Evolutionary conservation across 2,329 filamentous ascomycete genomes (phyloP).

Genomic region (Capronia epimyces): DNA sequence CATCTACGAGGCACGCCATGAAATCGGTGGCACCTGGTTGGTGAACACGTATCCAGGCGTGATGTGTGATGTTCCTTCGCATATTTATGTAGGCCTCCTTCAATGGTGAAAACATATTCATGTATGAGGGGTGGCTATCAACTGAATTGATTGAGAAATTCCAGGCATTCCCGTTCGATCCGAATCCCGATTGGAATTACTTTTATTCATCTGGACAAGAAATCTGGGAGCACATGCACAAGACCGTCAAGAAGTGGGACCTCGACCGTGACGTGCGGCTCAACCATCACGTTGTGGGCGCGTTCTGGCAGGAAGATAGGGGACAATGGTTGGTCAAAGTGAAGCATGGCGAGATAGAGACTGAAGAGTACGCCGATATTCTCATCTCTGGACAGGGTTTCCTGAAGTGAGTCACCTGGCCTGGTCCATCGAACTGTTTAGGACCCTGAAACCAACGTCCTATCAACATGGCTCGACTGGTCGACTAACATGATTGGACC

Average conservation of each 20-base stretch:
- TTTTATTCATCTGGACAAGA: conserved; percentile 40
- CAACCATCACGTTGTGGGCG: conserved; percentile 35
- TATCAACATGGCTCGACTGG: no score
- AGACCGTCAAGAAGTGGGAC: conserved; percentile 38
- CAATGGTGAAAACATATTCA: no score
- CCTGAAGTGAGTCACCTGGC: conserved; percentile 21
- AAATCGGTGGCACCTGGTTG: conserved; percentile 41
- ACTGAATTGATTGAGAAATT: no score
- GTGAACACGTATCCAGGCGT: conserved; percentile 42
- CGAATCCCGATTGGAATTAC: conserved; percentile 41
- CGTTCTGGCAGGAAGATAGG: conserved; percentile 36
- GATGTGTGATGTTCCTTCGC: conserved; percentile 60
- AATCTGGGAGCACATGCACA: conserved; percentile 41
- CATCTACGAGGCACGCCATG: conserved; percentile 41
- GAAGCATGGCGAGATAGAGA: conserved; percentile 27
- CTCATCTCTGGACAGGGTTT: conserved; percentile 35
- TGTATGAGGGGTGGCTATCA: no score
- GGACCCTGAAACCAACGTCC: no score
- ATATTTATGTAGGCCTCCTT: conserved; percentile 56
- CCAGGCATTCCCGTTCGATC: conserved; percentile 34
- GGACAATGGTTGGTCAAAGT: conserved; percentile 39
- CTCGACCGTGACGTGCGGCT: conserved; percentile 38
- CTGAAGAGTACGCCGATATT: conserved; percentile 33
- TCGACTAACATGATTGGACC: no score
- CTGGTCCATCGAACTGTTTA: no score